phyloP scores from a whole-genome alignment of 1,284 basidiomycete species.

The Uromyces viciae-fabae region DNA sequence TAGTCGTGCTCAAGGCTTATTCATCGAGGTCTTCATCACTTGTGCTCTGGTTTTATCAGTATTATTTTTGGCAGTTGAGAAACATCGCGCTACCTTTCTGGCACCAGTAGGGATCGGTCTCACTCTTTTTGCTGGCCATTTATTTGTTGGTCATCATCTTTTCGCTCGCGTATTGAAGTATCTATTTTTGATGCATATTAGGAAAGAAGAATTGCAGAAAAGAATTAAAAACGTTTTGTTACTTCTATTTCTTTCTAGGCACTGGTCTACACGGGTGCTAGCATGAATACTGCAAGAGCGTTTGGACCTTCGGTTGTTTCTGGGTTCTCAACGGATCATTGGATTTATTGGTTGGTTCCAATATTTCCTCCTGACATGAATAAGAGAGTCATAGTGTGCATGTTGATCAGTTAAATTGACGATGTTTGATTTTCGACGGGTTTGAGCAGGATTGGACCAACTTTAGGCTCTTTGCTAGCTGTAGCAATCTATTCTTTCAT shows the following conservation, averaged over 20 bases:
- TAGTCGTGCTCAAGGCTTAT: constrained; percentile 29
- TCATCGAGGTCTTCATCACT: constrained; percentile 30
- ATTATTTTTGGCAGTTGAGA: constrained; percentile 30
- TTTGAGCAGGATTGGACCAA: constrained; percentile 28
- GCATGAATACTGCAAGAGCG: constrained; percentile 35
- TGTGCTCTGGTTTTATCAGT: constrained; percentile 31
- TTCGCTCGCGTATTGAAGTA: background rate
- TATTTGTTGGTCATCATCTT: constrained; percentile 57
- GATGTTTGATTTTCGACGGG: background rate
- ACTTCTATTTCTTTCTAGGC: constrained; percentile 25
- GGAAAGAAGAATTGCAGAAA: too few species aligned
- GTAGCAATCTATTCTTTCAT: constrained; percentile 23
- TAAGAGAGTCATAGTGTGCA: too few species aligned
- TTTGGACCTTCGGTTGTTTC: constrained; percentile 39
- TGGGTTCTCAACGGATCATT: constrained; percentile 36
- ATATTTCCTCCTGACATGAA: too few species aligned
- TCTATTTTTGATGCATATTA: background rate
- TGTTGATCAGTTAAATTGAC: too few species aligned
- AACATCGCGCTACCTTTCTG: constrained; percentile 30
- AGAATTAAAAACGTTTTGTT: too few species aligned
- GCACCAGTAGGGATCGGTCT: constrained; percentile 71
- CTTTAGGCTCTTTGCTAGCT: constrained; percentile 29
- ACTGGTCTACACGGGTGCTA: constrained; percentile 36
- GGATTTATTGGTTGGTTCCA: constrained; percentile 40
- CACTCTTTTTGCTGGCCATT: constrained; percentile 65